Percentiles rank a stretch among this genome's conserved stretches.
Evolutionary conservation across 2,329 filamentous ascomycete species (phyloP).

Genomic region (Fusarium annulatum): DNA sequence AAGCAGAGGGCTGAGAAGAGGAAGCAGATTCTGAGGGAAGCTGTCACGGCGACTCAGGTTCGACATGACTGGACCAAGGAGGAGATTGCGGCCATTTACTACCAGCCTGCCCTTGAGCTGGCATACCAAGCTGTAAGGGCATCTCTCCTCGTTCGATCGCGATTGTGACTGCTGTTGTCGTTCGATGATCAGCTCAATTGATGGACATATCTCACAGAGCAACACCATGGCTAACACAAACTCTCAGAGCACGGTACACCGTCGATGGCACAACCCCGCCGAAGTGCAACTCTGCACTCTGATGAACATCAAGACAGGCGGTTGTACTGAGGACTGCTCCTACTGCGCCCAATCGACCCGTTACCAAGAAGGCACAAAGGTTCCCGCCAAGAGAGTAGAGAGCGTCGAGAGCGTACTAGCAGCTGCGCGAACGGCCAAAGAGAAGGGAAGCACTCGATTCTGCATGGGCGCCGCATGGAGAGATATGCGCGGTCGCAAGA

Average conservation of each 20-base stretch:
- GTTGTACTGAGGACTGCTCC: constrained; percentile 91
- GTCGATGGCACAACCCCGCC: constrained; percentile 84
- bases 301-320: constrained; percentile 97
- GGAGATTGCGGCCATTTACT: constrained; percentile 84
- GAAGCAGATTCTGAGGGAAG: constrained; percentile 56
- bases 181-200: neutral
- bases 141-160: neutral
- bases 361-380: constrained; percentile 79
- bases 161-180: neutral
- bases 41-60: constrained; percentile 69
- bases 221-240: constrained; percentile 26
- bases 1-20: constrained; percentile 42
- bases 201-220: constrained; percentile 12
- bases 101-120: constrained; percentile 83
- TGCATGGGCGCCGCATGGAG: constrained; percentile 96
- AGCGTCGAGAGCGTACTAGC: constrained; percentile 83
- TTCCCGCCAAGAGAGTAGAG: constrained; percentile 83
- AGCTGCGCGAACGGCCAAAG: constrained; percentile 80
- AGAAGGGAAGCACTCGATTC: constrained; percentile 89
- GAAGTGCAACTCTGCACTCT: constrained; percentile 92
- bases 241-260: constrained; percentile 77
- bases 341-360: constrained; percentile 92
- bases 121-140: constrained; percentile 75
- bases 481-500: constrained; percentile 92
- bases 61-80: constrained; percentile 83